phyloP scores from a whole-genome alignment of 1,139 yeast genomes.

The Pichia sp. region DNA sequence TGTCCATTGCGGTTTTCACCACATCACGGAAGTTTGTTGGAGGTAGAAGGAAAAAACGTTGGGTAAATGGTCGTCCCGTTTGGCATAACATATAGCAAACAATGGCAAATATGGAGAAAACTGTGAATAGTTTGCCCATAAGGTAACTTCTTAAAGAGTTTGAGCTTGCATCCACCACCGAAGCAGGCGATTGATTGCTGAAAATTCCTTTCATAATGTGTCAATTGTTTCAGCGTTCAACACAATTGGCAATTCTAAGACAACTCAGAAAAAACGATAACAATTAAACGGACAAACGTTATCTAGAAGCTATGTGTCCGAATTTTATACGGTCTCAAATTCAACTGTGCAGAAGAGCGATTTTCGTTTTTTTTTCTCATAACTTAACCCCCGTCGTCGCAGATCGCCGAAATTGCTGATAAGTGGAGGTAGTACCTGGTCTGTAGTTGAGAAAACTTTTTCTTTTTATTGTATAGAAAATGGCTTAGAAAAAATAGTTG shows the following conservation, averaged over 20 bases:
- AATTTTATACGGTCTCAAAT: not conserved
- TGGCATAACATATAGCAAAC: constrained; percentile 17
- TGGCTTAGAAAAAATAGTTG: not conserved
- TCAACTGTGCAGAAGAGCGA: too few species aligned
- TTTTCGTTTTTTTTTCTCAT: too few species aligned
- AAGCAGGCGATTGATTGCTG: not conserved
- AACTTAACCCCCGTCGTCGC: not conserved
- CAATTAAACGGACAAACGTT: not conserved
- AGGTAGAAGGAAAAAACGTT: constrained; percentile 43
- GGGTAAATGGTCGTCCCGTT: constrained; percentile 26
- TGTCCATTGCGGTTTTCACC: constrained; percentile 35
- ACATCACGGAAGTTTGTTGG: constrained; percentile 42
- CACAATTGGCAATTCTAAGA: not conserved
- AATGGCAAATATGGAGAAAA: not conserved
- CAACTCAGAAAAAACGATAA: not conserved
- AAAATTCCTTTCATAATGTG: not conserved
- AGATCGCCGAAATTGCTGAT: not conserved
- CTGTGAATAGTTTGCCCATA: not conserved
- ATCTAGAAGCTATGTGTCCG: not conserved
- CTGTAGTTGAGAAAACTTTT: not conserved
- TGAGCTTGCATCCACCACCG: not conserved
- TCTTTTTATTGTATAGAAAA: not conserved
- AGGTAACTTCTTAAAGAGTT: not conserved
- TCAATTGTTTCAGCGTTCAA: not conserved
- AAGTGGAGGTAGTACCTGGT: not conserved